phyloP scores from a whole-genome alignment of 2,329 filamentous ascomycete genomes.

The Volutella citrinella region DNA sequence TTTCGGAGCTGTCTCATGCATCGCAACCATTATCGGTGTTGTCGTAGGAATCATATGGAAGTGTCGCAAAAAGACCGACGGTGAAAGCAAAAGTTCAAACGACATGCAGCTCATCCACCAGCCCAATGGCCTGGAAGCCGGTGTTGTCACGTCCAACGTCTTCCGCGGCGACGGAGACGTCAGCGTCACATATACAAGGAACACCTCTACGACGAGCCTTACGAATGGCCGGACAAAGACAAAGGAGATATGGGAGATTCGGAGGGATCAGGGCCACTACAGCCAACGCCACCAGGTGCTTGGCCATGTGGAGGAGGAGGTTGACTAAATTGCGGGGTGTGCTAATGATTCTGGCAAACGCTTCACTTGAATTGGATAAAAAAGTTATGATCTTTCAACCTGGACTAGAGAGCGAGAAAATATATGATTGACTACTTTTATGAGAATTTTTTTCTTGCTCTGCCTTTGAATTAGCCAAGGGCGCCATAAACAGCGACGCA shows the following conservation, averaged over 20 bases:
- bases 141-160: neutral
- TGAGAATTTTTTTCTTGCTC: too few species aligned
- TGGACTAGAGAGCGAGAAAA: too few species aligned
- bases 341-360: too few species aligned
- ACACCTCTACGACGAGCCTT: neutral
- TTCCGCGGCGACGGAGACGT: neutral
- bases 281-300: too few species aligned
- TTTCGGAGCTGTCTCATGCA: neutral
- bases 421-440: too few species aligned
- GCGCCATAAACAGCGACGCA: too few species aligned
- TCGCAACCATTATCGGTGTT: neutral
- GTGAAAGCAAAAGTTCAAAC: neutral
- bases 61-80: neutral
- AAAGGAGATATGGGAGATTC: neutral
- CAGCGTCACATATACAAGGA: neutral
- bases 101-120: conserved; percentile 2
- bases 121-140: neutral
- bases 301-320: too few species aligned
- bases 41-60: neutral
- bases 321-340: too few species aligned
- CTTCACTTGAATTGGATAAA: too few species aligned
- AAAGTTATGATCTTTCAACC: too few species aligned
- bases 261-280: too few species aligned
- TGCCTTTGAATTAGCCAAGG: too few species aligned
- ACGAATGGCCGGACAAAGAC: neutral